phyloP scores from a whole-genome alignment of 2,329 filamentous ascomycete species.

The Fusarium sp. region DNA sequence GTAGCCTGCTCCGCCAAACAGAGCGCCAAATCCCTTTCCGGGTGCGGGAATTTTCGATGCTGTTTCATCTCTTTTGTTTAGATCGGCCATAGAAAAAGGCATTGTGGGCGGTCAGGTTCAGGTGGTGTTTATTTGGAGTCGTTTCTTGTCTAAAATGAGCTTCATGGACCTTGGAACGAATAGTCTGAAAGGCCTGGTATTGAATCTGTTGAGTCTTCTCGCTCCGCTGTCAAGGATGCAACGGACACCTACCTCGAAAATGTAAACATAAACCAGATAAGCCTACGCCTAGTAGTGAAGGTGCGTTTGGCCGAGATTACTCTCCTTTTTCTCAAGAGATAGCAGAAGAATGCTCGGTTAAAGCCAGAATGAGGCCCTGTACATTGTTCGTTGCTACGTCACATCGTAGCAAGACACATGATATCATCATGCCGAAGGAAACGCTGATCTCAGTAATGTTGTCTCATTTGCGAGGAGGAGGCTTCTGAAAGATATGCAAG shows the following conservation, averaged over 20 bases:
- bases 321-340: not conserved
- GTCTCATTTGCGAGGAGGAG: not conserved
- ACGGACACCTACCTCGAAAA: not conserved
- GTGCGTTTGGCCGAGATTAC: not conserved
- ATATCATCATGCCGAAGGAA: not conserved
- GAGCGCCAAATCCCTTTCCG: not conserved
- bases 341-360: not conserved
- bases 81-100: constrained; percentile 9
- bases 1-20: not conserved
- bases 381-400: not conserved
- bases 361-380: not conserved
- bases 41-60: constrained; percentile 3
- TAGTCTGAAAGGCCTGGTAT: not conserved
- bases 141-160: not conserved
- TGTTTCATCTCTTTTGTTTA: constrained; percentile 3
- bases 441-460: not conserved
- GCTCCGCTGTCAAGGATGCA: not conserved
- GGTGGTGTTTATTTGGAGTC: not conserved
- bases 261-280: no score
- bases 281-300: not conserved
- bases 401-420: constrained; percentile 6
- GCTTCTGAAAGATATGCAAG: not conserved
- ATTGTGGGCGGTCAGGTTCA: not conserved
- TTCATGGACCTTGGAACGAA: not conserved
- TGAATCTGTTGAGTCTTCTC: not conserved